phyloP scores from a whole-genome alignment of 73 alveolate genomes.

The Breviolum minutum region DNA sequence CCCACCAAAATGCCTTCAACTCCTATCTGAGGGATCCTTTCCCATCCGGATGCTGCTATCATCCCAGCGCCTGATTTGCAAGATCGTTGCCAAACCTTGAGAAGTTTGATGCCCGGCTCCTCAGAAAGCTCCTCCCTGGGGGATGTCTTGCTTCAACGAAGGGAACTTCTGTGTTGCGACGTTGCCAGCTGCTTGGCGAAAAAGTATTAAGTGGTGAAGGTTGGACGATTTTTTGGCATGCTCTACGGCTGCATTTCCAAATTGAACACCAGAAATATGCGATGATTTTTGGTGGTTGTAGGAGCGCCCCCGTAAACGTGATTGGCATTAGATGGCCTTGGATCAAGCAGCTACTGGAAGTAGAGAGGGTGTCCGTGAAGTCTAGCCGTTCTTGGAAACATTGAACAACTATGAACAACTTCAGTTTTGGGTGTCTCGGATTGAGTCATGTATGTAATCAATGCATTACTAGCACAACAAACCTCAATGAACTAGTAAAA shows the following conservation, averaged over 20 bases:
- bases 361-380: no score
- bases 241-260: no score
- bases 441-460: no score
- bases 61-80: not conserved
- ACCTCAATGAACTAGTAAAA: no score
- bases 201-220: not conserved
- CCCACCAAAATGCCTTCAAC: no score
- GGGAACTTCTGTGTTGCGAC: not conserved
- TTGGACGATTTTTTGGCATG: not conserved
- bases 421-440: no score
- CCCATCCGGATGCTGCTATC: not conserved
- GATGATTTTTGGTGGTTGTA: not conserved
- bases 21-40: slow-evolving; percentile 10
- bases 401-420: no score
- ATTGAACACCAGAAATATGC: not conserved
- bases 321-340: no score
- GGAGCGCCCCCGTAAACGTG: no score
- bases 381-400: no score
- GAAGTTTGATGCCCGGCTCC: not conserved
- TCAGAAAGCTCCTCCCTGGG: not conserved
- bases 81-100: slow-evolving; percentile 11
- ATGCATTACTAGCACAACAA: no score
- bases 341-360: no score
- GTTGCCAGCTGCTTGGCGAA: not conserved
- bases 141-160: not conserved